Percentiles rank a stretch among this genome's conserved stretches.
Evolutionary conservation across 257 asterid species (phyloP).

Genomic region (Forsythia viridissima): DNA sequence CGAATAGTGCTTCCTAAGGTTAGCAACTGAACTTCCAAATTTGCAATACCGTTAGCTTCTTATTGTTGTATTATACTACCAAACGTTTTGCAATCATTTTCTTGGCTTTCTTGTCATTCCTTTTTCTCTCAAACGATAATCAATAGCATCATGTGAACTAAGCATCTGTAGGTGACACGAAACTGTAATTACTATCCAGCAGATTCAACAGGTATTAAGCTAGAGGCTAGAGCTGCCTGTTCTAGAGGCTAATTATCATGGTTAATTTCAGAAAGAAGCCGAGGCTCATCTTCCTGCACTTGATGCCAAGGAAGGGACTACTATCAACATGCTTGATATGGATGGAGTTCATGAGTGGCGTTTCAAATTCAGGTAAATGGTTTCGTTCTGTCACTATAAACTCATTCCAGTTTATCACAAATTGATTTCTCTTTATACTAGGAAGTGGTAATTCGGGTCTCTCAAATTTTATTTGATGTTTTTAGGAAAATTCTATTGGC

Average conservation of each 20-base stretch:
- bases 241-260: background rate
- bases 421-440: background rate
- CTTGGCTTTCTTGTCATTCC: background rate
- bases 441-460: background rate
- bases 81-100: background rate
- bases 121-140: background rate
- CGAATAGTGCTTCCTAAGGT: slow-evolving; percentile 1
- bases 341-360: slow-evolving; percentile 56
- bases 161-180: background rate
- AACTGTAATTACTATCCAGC: background rate
- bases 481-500: no score
- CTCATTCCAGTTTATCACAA: background rate
- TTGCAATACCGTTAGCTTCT: background rate
- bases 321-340: slow-evolving; percentile 27
- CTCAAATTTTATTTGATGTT: background rate
- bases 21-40: background rate
- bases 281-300: background rate
- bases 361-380: slow-evolving; percentile 22
- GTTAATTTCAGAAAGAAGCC: background rate
- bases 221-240: background rate
- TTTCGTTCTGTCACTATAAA: no score
- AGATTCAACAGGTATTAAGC: background rate
- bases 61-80: background rate
- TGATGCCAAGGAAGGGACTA: background rate
- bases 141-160: background rate